Evolutionary conservation across 139 green algal genomes (phyloP).

Genomic region (Yamagishiella unicocca): DNA sequence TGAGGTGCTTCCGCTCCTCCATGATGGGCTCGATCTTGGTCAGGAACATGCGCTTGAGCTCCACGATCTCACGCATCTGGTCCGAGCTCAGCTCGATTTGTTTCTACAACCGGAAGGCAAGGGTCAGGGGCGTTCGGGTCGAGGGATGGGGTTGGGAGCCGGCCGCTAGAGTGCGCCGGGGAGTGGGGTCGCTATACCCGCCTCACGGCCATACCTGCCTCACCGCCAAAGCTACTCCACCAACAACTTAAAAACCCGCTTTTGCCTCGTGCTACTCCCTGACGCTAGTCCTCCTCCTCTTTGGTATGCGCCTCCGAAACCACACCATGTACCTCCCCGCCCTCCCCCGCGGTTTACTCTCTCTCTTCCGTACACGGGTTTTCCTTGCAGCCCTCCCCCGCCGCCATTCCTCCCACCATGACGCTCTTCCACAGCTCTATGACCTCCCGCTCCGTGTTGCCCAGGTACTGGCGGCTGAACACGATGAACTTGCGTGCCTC

Average conservation of each 20-base stretch:
- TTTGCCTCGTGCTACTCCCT: too few relatives aligned
- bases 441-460: conserved; percentile 70
- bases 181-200: too few relatives aligned
- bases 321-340: too few relatives aligned
- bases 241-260: too few relatives aligned
- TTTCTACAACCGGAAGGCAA: conserved; percentile 51
- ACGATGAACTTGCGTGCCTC: conserved; percentile 80
- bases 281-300: too few relatives aligned
- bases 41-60: conserved; percentile 75
- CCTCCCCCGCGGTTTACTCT: too few relatives aligned
- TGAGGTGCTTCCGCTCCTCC: conserved; percentile 74
- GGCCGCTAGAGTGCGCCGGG: too few relatives aligned
- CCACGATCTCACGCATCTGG: conserved; percentile 73
- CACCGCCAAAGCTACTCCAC: too few relatives aligned
- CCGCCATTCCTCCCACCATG: conserved; percentile 57
- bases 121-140: not conserved
- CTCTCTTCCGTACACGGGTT: too few relatives aligned
- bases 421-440: conserved; percentile 75
- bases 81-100: conserved; percentile 63
- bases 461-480: conserved; percentile 70
- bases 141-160: not conserved
- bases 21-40: conserved; percentile 70
- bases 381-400: too few relatives aligned
- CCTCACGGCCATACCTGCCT: too few relatives aligned
- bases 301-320: too few relatives aligned